Base-by-base conservation (phyloP, 2,329 filamentous ascomycete genomes). In the Stachybotrys chlorohalonatus region DNA sequence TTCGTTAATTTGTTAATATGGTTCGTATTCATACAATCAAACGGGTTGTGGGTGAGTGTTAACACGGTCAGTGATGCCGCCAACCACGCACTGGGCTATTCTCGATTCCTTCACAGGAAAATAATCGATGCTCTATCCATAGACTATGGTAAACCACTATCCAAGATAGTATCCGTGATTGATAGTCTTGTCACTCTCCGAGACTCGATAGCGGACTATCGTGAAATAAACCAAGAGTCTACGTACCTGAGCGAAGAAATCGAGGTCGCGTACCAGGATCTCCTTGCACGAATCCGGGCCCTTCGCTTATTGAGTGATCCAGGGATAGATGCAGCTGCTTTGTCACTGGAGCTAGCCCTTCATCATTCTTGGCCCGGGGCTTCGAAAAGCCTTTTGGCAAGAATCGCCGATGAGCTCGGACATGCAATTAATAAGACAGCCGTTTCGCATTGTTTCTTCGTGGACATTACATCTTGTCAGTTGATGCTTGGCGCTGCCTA, bases 401-500 rank as follows among this genome's bases (percentile, higher is more conserved):
- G 7, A 2, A 15, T 51, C 8, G 49, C 49, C 17, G 8, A 36
- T 11, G 52, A 47, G 39, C 39, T 56, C 17, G 32, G 31, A 17
- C 24, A 54, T 4, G 54, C 47, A 2, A 30, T 53, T 1, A 15
- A 11, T 6, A 16, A 13, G 13, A 31, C 36, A 2, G 42, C 49
- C 1, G 16, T 31, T 11, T 24, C 32, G 31, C 48, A 49, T 9
- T 57, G 56, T 30, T 49, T 42, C 9, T 57, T 52, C 46, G 51
- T 57, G 51, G 56, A 57, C 42, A 16, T 57, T 11, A 52, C 56
- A n/a, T 57, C 56, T 1, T 55, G 51, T 30, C 53, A 47, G 24
- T 16, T 55, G 53, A 50, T 57, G 7, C 11, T 57, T 4, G 56
- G 56, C 1, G 53, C 53, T n/a, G 13, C 53, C 11, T 48, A 31